Evolutionary conservation across 345 rosid species (phyloP).

Genomic region (Eucalyptus curtisii): DNA sequence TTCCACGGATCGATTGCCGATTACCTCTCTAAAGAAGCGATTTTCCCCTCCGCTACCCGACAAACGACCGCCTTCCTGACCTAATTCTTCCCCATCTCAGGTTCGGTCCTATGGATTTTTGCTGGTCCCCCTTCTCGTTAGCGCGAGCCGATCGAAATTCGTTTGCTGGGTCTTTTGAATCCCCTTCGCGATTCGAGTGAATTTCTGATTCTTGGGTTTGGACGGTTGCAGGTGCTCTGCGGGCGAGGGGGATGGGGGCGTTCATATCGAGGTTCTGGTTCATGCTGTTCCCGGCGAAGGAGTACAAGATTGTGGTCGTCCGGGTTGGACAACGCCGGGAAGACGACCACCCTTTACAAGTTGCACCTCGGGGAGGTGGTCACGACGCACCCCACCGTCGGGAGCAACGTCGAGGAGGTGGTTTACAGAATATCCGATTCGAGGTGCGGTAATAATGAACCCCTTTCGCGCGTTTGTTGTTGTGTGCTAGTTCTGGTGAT

Average conservation of each 20-base stretch:
- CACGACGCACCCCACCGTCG: constrained; percentile 93
- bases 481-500: background rate
- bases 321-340: constrained; percentile 95
- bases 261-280: constrained; percentile 85
- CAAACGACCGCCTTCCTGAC: background rate
- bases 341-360: constrained; percentile 94
- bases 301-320: constrained; percentile 97
- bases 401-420: constrained; percentile 95
- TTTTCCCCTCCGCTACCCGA: background rate
- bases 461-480: background rate
- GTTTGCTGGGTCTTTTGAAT: background rate
- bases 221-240: background rate
- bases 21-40: background rate
- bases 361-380: constrained; percentile 94
- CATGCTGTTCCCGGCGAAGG: constrained; percentile 92
- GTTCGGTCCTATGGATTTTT: background rate
- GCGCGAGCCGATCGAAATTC: background rate
- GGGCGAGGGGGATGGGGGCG: constrained; percentile 52
- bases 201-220: background rate
- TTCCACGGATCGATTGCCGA: background rate
- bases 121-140: background rate
- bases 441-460: constrained; percentile 30
- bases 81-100: background rate
- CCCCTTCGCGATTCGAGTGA: background rate
- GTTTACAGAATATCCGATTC: constrained; percentile 88